Percentiles rank a stretch among this genome's conserved stretches.
These are phyloP conservation scores for Fraxinus baroniana DNA, from an alignment of 305 asterid genomes.

Conservation along the genomic window DNA sequence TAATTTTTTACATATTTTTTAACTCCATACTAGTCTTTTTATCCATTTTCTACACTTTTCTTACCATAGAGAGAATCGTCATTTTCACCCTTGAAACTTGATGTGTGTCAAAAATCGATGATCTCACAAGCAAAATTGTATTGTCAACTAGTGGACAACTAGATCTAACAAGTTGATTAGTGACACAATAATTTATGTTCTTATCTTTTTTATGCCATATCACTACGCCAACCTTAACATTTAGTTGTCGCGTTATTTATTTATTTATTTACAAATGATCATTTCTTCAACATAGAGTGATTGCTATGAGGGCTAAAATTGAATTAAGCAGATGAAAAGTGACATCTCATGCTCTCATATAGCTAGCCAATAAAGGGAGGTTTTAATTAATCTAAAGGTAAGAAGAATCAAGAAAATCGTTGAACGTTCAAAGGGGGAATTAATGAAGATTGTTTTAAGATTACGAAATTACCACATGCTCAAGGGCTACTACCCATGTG, in stretches of 20 bases:
- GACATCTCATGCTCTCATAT: neutral
- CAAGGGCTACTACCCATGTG: constrained; percentile 37
- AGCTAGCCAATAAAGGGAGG: neutral
- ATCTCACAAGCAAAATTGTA: no score
- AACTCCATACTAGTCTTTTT: no score
- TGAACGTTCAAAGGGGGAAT: constrained; percentile 41
- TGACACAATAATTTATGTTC: neutral
- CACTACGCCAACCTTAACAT: neutral
- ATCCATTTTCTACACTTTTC: neutral
- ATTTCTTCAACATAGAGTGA: no score
- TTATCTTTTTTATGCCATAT: neutral
- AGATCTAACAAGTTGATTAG: no score
- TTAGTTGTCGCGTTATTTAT: neutral
- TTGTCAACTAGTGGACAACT: neutral
- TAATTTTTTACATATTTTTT: no score
- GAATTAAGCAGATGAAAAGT: neutral
- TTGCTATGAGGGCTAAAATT: neutral
- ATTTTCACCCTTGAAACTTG: neutral
- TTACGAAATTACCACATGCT: constrained; percentile 51
- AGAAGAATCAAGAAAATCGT: constrained; percentile 35
- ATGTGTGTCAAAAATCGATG: neutral
- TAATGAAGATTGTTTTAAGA: constrained; percentile 36
- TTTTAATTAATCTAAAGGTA: neutral
- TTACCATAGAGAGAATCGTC: neutral
- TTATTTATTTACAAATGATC: no score